A percentile compares a stretch with the other conserved stretches of the same genome.
Conservation (phyloP, 148 eudicot genomes). For the Fallopia convolvulus region DNA sequence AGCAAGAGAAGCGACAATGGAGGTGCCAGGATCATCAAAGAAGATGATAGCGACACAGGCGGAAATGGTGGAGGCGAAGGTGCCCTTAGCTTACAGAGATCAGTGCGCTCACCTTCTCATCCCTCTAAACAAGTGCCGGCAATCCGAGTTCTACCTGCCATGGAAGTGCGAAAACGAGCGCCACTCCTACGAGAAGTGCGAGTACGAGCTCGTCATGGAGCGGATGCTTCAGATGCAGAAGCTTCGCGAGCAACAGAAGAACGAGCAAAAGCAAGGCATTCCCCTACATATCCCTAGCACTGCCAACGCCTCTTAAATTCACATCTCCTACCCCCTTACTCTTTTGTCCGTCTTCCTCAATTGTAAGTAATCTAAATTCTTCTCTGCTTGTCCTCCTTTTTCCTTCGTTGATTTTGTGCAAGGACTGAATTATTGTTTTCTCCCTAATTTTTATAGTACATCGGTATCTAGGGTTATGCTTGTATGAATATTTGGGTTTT, state of each 20-base stretch:
- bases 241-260: slow-evolving; percentile 43
- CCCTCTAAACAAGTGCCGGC: slow-evolving; percentile 94
- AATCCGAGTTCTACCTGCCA: slow-evolving; percentile 68
- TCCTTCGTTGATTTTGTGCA: not conserved
- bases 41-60: slow-evolving; percentile 88
- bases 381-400: not conserved
- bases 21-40: slow-evolving; percentile 78
- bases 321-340: not conserved
- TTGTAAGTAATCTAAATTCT: not conserved
- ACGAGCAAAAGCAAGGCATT: slow-evolving; percentile 29
- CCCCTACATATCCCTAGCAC: slow-evolving; percentile 57
- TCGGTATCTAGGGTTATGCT: not conserved
- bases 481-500: not conserved
- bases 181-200: slow-evolving; percentile 89
- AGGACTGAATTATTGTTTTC: not conserved
- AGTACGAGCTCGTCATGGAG: slow-evolving; percentile 97
- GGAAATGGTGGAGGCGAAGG: slow-evolving; percentile 71
- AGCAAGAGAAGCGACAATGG: slow-evolving; percentile 26
- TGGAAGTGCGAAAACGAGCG: slow-evolving; percentile 92
- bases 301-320: slow-evolving; percentile 46
- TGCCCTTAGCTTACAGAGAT: slow-evolving; percentile 77
- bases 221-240: slow-evolving; percentile 92
- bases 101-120: slow-evolving; percentile 92
- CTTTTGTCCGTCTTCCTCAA: not conserved
- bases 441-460: not conserved